phyloP scores from a whole-genome alignment of 768 basidiomycete genomes.

The Russula dissimulans region DNA sequence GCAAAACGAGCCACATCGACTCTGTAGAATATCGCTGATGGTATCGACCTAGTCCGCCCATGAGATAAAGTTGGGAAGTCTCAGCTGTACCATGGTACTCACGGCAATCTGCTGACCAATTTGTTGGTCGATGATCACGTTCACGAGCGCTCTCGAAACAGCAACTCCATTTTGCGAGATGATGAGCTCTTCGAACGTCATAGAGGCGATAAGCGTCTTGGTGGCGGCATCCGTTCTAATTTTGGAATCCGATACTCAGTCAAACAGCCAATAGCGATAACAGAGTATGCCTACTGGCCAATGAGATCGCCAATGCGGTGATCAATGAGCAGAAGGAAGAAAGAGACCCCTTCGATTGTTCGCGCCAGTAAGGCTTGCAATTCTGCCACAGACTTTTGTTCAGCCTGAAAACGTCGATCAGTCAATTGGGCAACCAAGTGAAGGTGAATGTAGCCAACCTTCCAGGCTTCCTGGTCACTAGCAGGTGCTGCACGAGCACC shows the following conservation, averaged over 20 bases:
- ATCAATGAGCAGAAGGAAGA: constrained; percentile 85
- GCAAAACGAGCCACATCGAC: constrained; percentile 94
- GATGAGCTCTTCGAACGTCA: constrained; percentile 84
- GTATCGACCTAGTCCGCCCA: constrained; percentile 73
- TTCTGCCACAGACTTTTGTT: constrained; percentile 75
- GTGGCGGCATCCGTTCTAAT: constrained; percentile 62
- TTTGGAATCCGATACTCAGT: background rate
- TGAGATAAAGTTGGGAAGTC: background rate
- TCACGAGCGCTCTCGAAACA: constrained; percentile 84
- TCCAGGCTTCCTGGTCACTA: constrained; percentile 83
- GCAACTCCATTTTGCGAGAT: constrained; percentile 78
- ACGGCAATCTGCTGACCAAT: constrained; percentile 95
- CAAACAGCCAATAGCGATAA: background rate
- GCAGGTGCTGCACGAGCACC: constrained; percentile 45
- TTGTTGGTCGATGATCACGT: constrained; percentile 95
- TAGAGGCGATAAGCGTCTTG: constrained; percentile 54
- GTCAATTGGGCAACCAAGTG: constrained; percentile 10
- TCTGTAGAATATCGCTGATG: constrained; percentile 89
- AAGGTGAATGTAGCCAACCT: constrained; percentile 36
- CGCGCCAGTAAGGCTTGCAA: constrained; percentile 66
- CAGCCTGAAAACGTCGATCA: constrained; percentile 41
- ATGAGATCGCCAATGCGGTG: constrained; percentile 83
- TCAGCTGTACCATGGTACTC: constrained; percentile 25
- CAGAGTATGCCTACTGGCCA: constrained; percentile 46
- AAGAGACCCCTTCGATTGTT: constrained; percentile 90